phyloP scores from a whole-genome alignment of 2,329 filamentous ascomycete genomes.

The Colletotrichum spinosum region DNA sequence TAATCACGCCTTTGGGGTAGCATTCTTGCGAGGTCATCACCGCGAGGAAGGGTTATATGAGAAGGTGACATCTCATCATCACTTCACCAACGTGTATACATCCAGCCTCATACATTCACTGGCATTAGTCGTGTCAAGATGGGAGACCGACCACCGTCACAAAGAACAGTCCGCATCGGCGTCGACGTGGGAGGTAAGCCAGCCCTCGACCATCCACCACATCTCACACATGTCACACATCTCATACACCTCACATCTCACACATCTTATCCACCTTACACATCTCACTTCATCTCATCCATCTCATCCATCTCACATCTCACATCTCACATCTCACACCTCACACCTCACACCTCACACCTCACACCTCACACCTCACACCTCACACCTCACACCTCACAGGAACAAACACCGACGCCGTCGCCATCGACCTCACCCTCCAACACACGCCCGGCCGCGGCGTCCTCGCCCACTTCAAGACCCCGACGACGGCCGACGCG shows the following conservation, averaged over 20 bases:
- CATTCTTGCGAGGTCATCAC: not conserved
- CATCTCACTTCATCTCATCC: too few relatives aligned
- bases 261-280: too few relatives aligned
- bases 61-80: not conserved
- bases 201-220: too few relatives aligned
- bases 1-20: slow-evolving; percentile 7
- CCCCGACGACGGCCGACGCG: slow-evolving; percentile 60
- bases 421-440: slow-evolving; percentile 56
- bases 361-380: not conserved
- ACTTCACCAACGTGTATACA: not conserved
- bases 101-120: too few relatives aligned
- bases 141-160: slow-evolving; percentile 24
- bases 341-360: not conserved
- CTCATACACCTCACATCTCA: too few relatives aligned
- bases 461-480: slow-evolving; percentile 62
- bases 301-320: not conserved
- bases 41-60: not conserved
- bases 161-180: slow-evolving; percentile 49
- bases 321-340: not conserved
- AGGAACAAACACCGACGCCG: slow-evolving; percentile 65
- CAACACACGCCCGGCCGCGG: slow-evolving; percentile 50
- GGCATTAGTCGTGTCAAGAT: not conserved
- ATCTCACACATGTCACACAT: too few relatives aligned
- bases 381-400: not conserved
- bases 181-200: slow-evolving; percentile 56